A percentile compares a stretch with the other conserved stretches of the same genome.
Evolutionary conservation across 768 basidiomycete genomes (phyloP).

Genomic region (Harrya chromipes): DNA sequence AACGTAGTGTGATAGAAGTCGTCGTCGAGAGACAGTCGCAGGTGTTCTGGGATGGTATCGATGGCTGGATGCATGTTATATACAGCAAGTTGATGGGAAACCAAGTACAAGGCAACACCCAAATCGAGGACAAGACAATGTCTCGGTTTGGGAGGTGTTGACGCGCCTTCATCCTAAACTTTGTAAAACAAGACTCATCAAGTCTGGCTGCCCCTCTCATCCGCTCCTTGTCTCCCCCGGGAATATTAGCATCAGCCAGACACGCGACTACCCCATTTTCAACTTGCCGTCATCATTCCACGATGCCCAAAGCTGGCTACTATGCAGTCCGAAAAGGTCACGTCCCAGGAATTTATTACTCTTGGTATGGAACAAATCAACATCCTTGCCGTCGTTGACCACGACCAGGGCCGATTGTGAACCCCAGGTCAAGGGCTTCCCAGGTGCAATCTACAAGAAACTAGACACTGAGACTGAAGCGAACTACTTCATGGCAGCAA

Average conservation of each 20-base stretch:
- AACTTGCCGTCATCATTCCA: not conserved
- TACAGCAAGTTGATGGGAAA: constrained; percentile 12
- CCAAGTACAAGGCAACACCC: constrained; percentile 28
- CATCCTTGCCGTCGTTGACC: constrained; percentile 22
- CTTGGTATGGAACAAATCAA: constrained; percentile 56
- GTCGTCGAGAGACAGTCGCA: constrained; percentile 12
- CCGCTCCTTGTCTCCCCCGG: not conserved
- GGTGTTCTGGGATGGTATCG: constrained; percentile 5
- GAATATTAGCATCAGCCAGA: not conserved
- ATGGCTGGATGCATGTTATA: constrained; percentile 24
- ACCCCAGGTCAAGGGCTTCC: constrained; percentile 62
- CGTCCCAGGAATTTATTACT: constrained; percentile 59
- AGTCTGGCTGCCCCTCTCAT: not conserved
- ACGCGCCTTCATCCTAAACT: too few species aligned
- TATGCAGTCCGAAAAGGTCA: constrained; percentile 75
- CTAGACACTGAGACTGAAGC: constrained; percentile 59
- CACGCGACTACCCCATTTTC: too few species aligned
- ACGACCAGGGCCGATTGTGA: constrained; percentile 65
- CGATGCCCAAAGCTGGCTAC: constrained; percentile 45
- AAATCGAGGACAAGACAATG: constrained; percentile 15
- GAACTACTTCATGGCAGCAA: constrained; percentile 46
- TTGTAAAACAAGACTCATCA: too few species aligned
- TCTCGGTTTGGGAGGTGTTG: constrained; percentile 17
- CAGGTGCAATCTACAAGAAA: constrained; percentile 64
- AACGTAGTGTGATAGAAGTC: not conserved